Percentiles rank a stretch among this genome's conserved stretches.
These are phyloP conservation scores for Thuidium tamariscinum DNA, from an alignment of 225 moss, liverwort and hornwort species.

Conservation along the genomic window DNA sequence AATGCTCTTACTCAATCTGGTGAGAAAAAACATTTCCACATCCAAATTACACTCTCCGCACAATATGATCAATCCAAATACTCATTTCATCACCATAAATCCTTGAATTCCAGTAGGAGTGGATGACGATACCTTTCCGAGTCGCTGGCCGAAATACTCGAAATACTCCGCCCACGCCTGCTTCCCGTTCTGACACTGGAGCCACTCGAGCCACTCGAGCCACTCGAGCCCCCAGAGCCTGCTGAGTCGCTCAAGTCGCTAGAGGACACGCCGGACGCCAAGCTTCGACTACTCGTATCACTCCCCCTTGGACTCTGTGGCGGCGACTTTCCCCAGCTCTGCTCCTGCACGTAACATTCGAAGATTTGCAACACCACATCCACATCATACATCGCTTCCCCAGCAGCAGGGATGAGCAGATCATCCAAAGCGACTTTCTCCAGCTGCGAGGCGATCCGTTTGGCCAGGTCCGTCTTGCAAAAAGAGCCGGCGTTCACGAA, in stretches of 20 bases:
- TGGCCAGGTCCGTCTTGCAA: conserved; percentile 62
- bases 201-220: background rate
- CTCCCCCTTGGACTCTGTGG: conserved; percentile 4
- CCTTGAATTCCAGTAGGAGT: background rate
- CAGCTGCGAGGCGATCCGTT: conserved; percentile 60
- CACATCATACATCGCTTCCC: conserved; percentile 65
- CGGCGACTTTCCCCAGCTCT: conserved; percentile 5
- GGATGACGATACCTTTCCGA: background rate
- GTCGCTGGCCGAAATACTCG: background rate
- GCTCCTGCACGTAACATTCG: conserved; percentile 47
- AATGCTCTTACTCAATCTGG: background rate
- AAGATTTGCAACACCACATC: conserved; percentile 73
- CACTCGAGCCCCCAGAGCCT: background rate
- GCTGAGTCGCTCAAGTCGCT: conserved; percentile 5
- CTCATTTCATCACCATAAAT: background rate
- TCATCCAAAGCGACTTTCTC: conserved; percentile 69
- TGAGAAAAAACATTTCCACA: background rate
- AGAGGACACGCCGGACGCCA: conserved; percentile 1
- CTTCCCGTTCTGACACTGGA: background rate
- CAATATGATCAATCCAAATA: background rate
- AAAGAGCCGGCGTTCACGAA: conserved; percentile 53
- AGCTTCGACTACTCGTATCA: background rate
- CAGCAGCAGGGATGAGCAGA: conserved; percentile 61
- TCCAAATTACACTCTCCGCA: background rate
- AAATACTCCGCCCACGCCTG: conserved; percentile 9